Conservation (phyloP, 768 basidiomycete genomes). For the Naematelia encephala region DNA sequence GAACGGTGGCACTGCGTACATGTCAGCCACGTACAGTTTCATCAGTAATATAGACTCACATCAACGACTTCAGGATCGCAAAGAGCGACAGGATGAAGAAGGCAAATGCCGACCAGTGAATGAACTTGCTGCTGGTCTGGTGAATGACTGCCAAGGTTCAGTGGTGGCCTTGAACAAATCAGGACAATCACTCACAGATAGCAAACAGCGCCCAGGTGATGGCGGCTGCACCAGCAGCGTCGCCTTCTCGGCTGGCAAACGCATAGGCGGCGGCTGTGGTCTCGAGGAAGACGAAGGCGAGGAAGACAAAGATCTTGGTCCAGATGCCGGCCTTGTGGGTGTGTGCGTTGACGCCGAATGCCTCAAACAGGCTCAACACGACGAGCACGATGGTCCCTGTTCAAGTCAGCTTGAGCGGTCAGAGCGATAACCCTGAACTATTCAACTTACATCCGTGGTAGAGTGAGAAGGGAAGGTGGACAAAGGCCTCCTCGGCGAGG, state of each 20-base stretch:
- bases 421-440: background rate
- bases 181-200: slow-evolving; percentile 63
- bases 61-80: slow-evolving; percentile 75
- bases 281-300: slow-evolving; percentile 91
- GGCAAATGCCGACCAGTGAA: slow-evolving; percentile 84
- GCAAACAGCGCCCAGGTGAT: slow-evolving; percentile 92
- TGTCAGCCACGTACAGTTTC: slow-evolving; percentile 47
- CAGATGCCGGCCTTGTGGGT: slow-evolving; percentile 69
- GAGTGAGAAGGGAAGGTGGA: slow-evolving; percentile 93
- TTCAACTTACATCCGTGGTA: slow-evolving; percentile 66
- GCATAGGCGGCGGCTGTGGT: slow-evolving; percentile 90
- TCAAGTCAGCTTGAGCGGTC: slow-evolving; percentile 54
- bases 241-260: slow-evolving; percentile 83
- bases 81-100: slow-evolving; percentile 80
- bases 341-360: slow-evolving; percentile 66
- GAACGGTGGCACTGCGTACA: slow-evolving; percentile 50
- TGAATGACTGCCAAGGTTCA: slow-evolving; percentile 31
- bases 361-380: slow-evolving; percentile 49
- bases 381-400: slow-evolving; percentile 51
- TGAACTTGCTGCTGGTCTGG: slow-evolving; percentile 65
- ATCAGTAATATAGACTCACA: slow-evolving; percentile 33
- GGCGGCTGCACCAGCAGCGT: slow-evolving; percentile 84
- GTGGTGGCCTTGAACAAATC: background rate
- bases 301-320: slow-evolving; percentile 94
- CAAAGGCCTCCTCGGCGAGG: slow-evolving; percentile 74